Evolutionary conservation across 2,329 filamentous ascomycete species (phyloP).

Genomic region (Esteya vermicola): DNA sequence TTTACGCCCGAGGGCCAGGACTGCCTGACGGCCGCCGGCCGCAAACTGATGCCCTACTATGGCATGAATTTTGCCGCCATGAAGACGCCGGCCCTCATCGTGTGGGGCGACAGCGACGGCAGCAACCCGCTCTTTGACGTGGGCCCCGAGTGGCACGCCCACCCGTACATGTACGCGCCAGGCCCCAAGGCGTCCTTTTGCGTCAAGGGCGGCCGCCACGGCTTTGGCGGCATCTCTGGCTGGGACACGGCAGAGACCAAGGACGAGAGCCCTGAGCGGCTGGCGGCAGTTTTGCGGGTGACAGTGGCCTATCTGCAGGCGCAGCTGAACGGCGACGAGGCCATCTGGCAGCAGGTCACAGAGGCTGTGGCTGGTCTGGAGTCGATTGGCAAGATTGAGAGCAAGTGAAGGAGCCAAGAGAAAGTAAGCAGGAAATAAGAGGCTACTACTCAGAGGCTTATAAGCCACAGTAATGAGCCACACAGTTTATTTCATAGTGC

Average conservation of each 20-base stretch:
- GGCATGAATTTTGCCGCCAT: conserved; percentile 19
- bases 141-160: conserved; percentile 24
- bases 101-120: conserved; percentile 23
- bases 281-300: conserved; percentile 21
- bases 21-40: conserved; percentile 16
- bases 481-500: too few species aligned
- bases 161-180: conserved; percentile 18
- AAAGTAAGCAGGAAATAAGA: too few species aligned
- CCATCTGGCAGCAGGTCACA: conserved; percentile 16
- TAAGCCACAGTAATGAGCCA: too few species aligned
- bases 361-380: conserved; percentile 14
- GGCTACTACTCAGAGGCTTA: too few species aligned
- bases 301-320: conserved; percentile 23
- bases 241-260: conserved; percentile 20
- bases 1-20: too few species aligned
- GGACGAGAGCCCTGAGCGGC: conserved; percentile 20
- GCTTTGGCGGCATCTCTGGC: conserved; percentile 23
- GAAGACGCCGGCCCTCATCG: conserved; percentile 20
- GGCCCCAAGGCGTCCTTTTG: conserved; percentile 21
- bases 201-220: conserved; percentile 20
- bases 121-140: conserved; percentile 17
- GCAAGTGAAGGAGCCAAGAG: too few species aligned
- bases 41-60: conserved; percentile 17
- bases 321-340: conserved; percentile 20
- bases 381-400: conserved; percentile 16